Evolutionary conservation across 306 rosid species (phyloP), one percentile per base, ranked within the genome.

Genomic region (Quercus rubra): DNA sequence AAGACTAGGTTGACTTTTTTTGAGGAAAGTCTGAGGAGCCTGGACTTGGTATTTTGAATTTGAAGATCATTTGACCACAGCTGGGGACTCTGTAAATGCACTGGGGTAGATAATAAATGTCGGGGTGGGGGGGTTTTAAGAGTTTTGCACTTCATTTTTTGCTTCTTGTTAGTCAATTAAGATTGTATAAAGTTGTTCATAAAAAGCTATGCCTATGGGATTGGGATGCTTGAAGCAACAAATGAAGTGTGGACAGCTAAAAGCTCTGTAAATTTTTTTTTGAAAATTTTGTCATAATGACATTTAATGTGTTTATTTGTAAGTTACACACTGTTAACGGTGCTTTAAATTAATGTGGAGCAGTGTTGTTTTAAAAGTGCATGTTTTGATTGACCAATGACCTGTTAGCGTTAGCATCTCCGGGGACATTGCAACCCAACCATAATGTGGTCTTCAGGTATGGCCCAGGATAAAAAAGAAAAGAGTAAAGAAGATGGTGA

Each of bases 201-300:
- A n/a, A 21, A 8, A 1, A 2, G 17, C 1, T 13, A 5, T 23
- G n/a, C 25, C 23, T 54, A 57, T 81, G 6, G 7, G 18, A 38
- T 41, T 15, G 41, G 76, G 58, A 10, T 33, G 49, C 63, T 21
- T 62, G 63, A 35, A 66, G 79, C 72, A 66, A 78, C 76, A 55
- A 14, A 21, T 74, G 87, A 78, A 68, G 74, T 18, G 58, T 30
- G 81, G 17, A 49, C 38, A 66, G 68, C 59, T 73, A 35, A 18
- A 23, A 13, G 56, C 35, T 17, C 57, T 63, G 71, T 66, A 66
- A 6, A 66, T 20, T 6, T 66, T 30, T 66, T 33, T 15, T 11
- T 11, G 8, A 4, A 61, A 61, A 15, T 61, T 4, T 41, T 41
- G 46, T 8, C 12, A 8, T 41, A 12, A 12, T 11, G 33, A 61